A percentile compares a stretch with the other conserved stretches of the same genome.
Conservation (phyloP, 2,329 filamentous ascomycete species). For the Tolypocladium endophyticum region DNA sequence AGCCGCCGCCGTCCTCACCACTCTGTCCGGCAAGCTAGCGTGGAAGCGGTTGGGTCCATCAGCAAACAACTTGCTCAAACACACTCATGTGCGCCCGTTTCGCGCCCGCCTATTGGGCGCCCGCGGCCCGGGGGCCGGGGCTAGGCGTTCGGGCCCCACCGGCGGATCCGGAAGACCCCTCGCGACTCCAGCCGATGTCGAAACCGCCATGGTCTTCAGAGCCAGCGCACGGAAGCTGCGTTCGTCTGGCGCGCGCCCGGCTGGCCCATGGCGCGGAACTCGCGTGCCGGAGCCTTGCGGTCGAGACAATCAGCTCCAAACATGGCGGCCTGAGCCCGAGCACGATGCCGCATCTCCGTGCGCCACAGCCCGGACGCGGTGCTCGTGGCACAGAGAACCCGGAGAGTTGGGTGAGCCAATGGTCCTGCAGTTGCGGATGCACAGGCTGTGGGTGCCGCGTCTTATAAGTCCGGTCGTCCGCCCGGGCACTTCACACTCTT, state of each 20-base stretch:
- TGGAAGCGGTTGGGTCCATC: neutral
- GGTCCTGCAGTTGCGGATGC: neutral
- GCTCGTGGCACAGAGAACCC: neutral
- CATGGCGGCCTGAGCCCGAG: neutral
- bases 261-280: neutral
- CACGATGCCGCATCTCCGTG: neutral
- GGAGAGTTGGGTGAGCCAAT: neutral
- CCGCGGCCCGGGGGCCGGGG: neutral
- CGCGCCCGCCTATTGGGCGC: constrained; percentile 6
- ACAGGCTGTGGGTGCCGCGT: neutral
- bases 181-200: neutral
- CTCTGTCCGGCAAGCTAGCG: neutral
- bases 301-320: neutral
- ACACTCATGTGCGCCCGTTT: constrained; percentile 14
- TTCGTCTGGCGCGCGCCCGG: neutral
- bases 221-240: neutral
- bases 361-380: neutral
- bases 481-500: neutral
- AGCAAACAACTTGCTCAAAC: constrained; percentile 26
- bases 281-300: neutral
- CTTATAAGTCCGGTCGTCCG: neutral
- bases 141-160: neutral
- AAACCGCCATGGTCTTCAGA: neutral
- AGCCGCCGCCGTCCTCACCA: no score
- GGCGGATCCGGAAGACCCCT: neutral